Evolutionary conservation across 2,329 filamentous ascomycete species (phyloP), one percentile per base, ranked within the genome.

Genomic region (Diaporthe sp.): DNA sequence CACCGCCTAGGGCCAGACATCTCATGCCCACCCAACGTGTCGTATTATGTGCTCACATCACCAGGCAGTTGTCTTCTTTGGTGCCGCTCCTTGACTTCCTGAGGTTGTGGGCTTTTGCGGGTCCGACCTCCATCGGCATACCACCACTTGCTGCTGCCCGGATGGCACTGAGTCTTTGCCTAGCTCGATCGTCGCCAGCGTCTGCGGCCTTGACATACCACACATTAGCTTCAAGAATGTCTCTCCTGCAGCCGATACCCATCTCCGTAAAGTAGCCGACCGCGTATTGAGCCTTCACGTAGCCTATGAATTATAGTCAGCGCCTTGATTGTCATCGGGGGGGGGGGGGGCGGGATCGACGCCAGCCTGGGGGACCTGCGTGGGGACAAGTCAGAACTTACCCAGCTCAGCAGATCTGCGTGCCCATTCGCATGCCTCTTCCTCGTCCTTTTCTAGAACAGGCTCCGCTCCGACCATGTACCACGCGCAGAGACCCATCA

Each of bases 401-500:
- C 96, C 96, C 77, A 93, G 88, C 76, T 97, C 93, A 42, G 96
- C 96, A 71, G 97, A 94, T 80, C 93, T 92, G 79, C 92, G 92
- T 22, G 97, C 96, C 97, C 97, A 99, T 82, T 98, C 96, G 80
- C 97, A 98, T 13, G 97, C 97, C 83, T 99, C 97, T 78, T 93
- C 93, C 82, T 98, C 96, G 79, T 99, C 96, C 84, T 97, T 98
- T 75, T 98, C 96, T 30, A 99, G 85, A 19, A 98, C 92, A 0
- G 96, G 95, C 78, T 96, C 94, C 2, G 97, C 97, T 15, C 97
- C 97, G 53, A 98, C 94, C 89, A 98, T 94, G 83, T 98, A 99
- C 97, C 97, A 99, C 15, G 97, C 97, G 84, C 97, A 99, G 12
- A 99, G 88, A 6, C 96, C 96, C 96, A 99, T 98, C 95, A 98